Conservation (phyloP, 768 basidiomycete genomes). For the Pulveroboletus sp. region DNA sequence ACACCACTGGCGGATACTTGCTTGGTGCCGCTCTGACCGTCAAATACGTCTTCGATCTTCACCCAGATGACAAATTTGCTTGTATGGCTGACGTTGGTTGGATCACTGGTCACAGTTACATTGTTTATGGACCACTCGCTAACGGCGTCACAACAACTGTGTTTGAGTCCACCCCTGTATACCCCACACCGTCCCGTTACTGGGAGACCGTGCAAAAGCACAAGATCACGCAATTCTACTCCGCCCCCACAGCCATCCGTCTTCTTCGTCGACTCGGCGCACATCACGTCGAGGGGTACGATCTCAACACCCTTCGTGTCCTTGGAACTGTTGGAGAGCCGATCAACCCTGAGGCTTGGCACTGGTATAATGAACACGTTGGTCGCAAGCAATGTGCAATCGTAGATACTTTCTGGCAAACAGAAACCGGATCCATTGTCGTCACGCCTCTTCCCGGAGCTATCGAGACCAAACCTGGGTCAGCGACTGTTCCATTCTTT, state of each 20-base stretch:
- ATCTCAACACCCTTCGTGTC: constrained; percentile 78
- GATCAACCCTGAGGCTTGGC: constrained; percentile 98
- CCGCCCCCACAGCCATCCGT: constrained; percentile 91
- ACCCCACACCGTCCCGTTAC: constrained; percentile 93
- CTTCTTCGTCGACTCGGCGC: constrained; percentile 81
- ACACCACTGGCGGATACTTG: constrained; percentile 85
- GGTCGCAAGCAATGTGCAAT: constrained; percentile 85
- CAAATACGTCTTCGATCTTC: constrained; percentile 97
- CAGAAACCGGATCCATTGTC: constrained; percentile 95
- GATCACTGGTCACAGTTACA: constrained; percentile 98
- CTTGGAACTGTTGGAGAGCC: constrained; percentile 95
- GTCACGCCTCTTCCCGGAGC: constrained; percentile 96
- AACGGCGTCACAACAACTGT: constrained; percentile 82
- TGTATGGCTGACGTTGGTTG: constrained; percentile 99
- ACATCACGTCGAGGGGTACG: constrained; percentile 78
- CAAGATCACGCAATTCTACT: constrained; percentile 94
- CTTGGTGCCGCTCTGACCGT: constrained; percentile 88
- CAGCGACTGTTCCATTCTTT: constrained; percentile 97
- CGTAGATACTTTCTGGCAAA: constrained; percentile 97
- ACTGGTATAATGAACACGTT: constrained; percentile 97
- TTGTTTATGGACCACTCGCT: constrained; percentile 91
- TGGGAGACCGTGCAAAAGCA: constrained; percentile 94
- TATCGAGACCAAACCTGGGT: constrained; percentile 92
- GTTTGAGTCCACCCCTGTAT: constrained; percentile 96
- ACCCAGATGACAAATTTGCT: constrained; percentile 92